Percentiles rank a stretch among this genome's conserved stretches.
Evolutionary conservation across 768 basidiomycete genomes (phyloP).

Genomic region (Russula griseocarnosa): DNA sequence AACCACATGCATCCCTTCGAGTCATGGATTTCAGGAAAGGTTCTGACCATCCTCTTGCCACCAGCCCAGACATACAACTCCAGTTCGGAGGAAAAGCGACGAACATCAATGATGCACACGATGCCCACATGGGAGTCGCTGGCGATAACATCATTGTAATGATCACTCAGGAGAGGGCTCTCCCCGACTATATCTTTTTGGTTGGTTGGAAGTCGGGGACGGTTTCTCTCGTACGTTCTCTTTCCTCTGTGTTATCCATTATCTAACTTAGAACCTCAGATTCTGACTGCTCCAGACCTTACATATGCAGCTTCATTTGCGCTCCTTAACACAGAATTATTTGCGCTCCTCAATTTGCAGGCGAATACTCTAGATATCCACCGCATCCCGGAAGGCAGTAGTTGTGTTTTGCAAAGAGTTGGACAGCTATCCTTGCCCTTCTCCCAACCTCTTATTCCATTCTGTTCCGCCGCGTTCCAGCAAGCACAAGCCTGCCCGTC

Average conservation of each 20-base stretch:
- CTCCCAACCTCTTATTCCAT: background rate
- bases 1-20: conserved; percentile 12
- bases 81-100: conserved; percentile 6
- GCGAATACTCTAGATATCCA: conserved; percentile 14
- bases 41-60: conserved; percentile 16
- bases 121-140: conserved; percentile 18
- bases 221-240: conserved; percentile 8
- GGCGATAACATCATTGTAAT: conserved; percentile 21
- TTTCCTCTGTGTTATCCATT: background rate
- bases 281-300: conserved; percentile 21
- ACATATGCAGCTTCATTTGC: conserved; percentile 23
- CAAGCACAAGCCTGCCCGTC: conserved; percentile 6
- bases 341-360: conserved; percentile 19
- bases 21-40: conserved; percentile 18
- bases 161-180: conserved; percentile 16
- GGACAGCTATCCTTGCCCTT: conserved; percentile 12
- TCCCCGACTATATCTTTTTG: conserved; percentile 15
- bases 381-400: conserved; percentile 3
- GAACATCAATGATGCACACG: conserved; percentile 10
- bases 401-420: conserved; percentile 8
- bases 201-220: conserved; percentile 20
- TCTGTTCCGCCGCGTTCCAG: background rate
- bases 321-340: conserved; percentile 13
- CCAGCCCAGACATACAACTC: conserved; percentile 10
- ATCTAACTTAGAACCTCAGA: background rate